Conservation (phyloP, 2,329 filamentous ascomycete genomes). For the Xylaria sp. region DNA sequence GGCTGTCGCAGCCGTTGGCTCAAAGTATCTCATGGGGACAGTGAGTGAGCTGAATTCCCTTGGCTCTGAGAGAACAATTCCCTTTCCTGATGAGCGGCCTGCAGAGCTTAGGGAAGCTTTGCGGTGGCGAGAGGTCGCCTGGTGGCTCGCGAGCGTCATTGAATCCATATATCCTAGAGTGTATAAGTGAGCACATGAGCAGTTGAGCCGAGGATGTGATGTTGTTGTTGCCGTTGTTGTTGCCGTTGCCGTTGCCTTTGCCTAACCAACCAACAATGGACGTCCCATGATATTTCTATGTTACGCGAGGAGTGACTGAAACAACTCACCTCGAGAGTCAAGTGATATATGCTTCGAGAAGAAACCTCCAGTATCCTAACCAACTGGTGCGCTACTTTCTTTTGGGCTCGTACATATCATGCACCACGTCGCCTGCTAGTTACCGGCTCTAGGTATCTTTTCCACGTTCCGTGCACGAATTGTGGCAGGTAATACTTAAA, state of each 20-base stretch:
- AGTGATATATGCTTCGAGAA: constrained; percentile 28
- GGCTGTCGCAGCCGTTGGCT: constrained; percentile 84
- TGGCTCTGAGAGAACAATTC: constrained; percentile 36
- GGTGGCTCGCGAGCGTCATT: constrained; percentile 53
- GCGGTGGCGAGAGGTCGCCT: constrained; percentile 49
- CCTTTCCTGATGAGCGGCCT: constrained; percentile 48
- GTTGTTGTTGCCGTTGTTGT: constrained; percentile 8
- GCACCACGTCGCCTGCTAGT: constrained; percentile 37
- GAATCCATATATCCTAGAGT: constrained; percentile 35
- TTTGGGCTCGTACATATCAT: constrained; percentile 40
- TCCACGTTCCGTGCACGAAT: constrained; percentile 25
- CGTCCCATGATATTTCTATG: neutral
- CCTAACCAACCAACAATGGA: constrained; percentile 1
- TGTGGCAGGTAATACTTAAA: constrained; percentile 10
- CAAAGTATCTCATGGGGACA: constrained; percentile 56
- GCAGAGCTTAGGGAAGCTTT: constrained; percentile 53
- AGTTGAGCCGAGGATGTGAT: constrained; percentile 6
- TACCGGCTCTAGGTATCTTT: constrained; percentile 31
- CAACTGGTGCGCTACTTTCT: constrained; percentile 38
- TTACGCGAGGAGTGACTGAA: constrained; percentile 5
- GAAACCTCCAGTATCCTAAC: constrained; percentile 36
- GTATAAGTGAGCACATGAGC: constrained; percentile 24
- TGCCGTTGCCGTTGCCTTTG: constrained; percentile 4
- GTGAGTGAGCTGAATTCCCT: constrained; percentile 49
- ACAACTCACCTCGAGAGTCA: constrained; percentile 31